Evolutionary conservation across 2,329 filamentous ascomycete species (phyloP).

Genomic region (Albifimbria verrucaria): DNA sequence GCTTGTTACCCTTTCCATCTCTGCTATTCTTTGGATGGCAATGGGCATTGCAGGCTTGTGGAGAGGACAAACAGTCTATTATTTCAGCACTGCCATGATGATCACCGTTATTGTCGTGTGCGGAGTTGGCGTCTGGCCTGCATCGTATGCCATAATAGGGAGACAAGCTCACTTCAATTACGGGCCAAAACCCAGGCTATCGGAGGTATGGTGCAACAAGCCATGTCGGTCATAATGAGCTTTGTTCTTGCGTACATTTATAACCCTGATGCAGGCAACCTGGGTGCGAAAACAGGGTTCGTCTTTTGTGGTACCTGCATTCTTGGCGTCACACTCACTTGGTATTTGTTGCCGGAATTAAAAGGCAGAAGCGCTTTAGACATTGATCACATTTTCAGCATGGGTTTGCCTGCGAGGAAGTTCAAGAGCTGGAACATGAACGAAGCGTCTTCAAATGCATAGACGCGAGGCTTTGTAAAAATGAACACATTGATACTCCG

Average conservation of each 20-base stretch:
- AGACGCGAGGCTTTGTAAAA: too few species aligned
- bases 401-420: background rate
- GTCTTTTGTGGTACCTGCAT: conserved; percentile 31
- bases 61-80: background rate
- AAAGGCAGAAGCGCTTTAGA: background rate
- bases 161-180: conserved; percentile 18
- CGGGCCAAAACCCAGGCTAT: conserved; percentile 29
- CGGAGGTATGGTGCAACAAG: conserved; percentile 36
- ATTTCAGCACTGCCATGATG: conserved; percentile 14
- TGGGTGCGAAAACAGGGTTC: conserved; percentile 38
- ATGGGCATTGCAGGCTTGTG: conserved; percentile 34
- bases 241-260: conserved; percentile 24
- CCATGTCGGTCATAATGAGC: conserved; percentile 25
- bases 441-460: background rate
- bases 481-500: too few species aligned
- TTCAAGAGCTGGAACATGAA: background rate
- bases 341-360: conserved; percentile 28
- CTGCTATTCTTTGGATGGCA: conserved; percentile 35
- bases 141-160: conserved; percentile 35
- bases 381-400: background rate
- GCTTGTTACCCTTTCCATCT: conserved; percentile 26
- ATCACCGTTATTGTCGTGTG: conserved; percentile 39
- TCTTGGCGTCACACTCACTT: conserved; percentile 37
- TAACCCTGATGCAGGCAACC: conserved; percentile 26
- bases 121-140: conserved; percentile 39